These are phyloP conservation scores for Geotrichum reessii DNA, from an alignment of 1,139 yeast species.

Conservation along the genomic window DNA sequence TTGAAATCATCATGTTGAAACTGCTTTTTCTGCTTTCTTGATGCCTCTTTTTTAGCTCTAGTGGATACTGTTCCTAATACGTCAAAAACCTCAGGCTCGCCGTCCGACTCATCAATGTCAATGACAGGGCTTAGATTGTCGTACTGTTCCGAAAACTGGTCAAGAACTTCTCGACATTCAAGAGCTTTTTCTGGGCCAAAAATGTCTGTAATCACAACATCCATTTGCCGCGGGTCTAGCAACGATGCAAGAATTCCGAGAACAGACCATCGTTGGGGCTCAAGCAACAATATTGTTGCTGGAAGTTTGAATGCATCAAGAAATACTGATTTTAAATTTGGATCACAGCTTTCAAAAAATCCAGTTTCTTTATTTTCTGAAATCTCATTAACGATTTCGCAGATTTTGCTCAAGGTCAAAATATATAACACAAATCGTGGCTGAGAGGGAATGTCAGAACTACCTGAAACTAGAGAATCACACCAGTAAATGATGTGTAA, in stretches of 20 bases:
- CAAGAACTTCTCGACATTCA: neutral
- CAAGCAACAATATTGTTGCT: neutral
- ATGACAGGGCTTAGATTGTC: neutral
- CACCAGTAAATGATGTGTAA: neutral
- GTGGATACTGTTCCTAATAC: neutral
- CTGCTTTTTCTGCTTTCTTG: neutral
- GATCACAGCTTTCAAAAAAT: neutral
- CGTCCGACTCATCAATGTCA: neutral
- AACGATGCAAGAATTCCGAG: constrained; percentile 7
- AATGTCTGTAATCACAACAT: neutral
- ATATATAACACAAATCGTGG: neutral
- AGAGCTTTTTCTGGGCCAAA: neutral
- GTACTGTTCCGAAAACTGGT: neutral
- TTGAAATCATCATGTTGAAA: neutral
- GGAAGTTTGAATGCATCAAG: neutral
- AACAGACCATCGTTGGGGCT: constrained; percentile 3
- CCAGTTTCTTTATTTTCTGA: neutral
- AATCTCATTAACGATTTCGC: neutral
- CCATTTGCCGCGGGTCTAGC: constrained; percentile 9
- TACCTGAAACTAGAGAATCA: constrained; percentile 3
- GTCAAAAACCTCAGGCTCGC: neutral
- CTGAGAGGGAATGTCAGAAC: neutral
- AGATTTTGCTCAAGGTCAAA: neutral
- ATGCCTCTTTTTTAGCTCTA: neutral
- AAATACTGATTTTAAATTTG: neutral